Evolutionary conservation across 2,329 filamentous ascomycete species (phyloP).

Genomic region (Colletotrichum camelliae): DNA sequence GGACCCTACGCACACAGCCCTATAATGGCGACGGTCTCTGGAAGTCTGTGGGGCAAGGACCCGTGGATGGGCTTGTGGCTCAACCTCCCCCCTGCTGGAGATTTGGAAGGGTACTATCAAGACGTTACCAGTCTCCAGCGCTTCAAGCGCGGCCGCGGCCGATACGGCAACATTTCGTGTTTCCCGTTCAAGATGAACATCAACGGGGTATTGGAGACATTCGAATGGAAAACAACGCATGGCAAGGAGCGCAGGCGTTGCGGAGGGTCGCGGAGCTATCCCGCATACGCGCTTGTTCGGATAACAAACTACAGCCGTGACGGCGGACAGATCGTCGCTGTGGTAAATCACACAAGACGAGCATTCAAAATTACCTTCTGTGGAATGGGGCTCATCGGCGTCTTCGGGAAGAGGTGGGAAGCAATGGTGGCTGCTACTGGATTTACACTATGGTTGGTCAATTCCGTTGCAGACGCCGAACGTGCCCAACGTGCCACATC

Average conservation of each 20-base stretch:
- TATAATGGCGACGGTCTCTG: background rate
- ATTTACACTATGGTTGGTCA: background rate
- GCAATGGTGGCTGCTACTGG: background rate
- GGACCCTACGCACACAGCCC: background rate
- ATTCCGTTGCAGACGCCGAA: too few species aligned
- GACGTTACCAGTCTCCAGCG: background rate
- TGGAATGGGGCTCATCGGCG: conserved; percentile 1
- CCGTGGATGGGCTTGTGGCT: background rate
- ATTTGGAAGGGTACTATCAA: background rate
- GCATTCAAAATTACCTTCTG: background rate
- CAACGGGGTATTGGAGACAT: background rate
- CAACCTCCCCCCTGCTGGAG: background rate
- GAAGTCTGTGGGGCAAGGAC: background rate
- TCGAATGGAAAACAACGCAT: background rate
- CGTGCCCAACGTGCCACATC: too few species aligned
- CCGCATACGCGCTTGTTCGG: background rate
- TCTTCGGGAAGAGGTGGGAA: conserved; percentile 11
- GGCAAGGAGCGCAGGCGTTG: background rate
- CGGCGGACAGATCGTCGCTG: conserved; percentile 12
- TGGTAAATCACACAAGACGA: background rate
- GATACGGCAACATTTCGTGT: background rate
- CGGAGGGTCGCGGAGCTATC: background rate
- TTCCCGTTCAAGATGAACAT: background rate
- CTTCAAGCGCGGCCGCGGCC: background rate
- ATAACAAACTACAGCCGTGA: background rate